Evolutionary conservation across 352 stramenopile species (phyloP).

Genomic region (Phytophthora macrochlamydospora): DNA sequence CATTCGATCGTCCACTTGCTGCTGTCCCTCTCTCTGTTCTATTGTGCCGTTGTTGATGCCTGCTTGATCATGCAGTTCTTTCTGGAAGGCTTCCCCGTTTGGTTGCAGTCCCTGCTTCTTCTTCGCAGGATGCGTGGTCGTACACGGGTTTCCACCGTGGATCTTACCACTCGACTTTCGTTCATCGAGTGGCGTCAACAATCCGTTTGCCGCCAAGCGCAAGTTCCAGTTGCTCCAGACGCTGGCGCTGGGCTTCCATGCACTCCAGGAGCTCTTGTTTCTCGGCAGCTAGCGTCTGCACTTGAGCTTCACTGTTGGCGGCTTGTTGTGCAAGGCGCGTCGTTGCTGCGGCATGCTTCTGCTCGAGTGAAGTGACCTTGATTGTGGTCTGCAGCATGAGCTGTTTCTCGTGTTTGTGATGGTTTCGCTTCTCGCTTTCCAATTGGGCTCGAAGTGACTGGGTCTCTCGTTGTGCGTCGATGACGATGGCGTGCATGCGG

Average conservation of each 20-base stretch:
- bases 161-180: constrained; percentile 28
- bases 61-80: constrained; percentile 25
- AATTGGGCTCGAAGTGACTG: constrained; percentile 52
- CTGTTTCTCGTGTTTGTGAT: constrained; percentile 54
- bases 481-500: constrained; percentile 58
- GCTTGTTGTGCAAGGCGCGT: constrained; percentile 46
- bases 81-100: constrained; percentile 8
- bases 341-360: constrained; percentile 49
- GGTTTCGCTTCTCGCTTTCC: constrained; percentile 36
- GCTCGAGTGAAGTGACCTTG: constrained; percentile 50
- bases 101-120: constrained; percentile 29
- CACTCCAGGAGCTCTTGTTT: constrained; percentile 48
- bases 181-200: constrained; percentile 42
- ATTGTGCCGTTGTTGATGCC: constrained; percentile 34
- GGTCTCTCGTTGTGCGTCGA: constrained; percentile 49
- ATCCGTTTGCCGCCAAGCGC: constrained; percentile 49
- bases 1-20: constrained; percentile 31
- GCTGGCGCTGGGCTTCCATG: constrained; percentile 46
- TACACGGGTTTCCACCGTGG: constrained; percentile 18
- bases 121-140: constrained; percentile 26
- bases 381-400: constrained; percentile 50
- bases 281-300: constrained; percentile 51
- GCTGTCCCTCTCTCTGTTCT: constrained; percentile 33
- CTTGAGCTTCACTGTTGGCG: constrained; percentile 35
- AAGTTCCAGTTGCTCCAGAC: constrained; percentile 58